Evolutionary conservation across 768 basidiomycete genomes (phyloP), one percentile per base, ranked within the genome.

Genomic region (Amylocystis lapponica): DNA sequence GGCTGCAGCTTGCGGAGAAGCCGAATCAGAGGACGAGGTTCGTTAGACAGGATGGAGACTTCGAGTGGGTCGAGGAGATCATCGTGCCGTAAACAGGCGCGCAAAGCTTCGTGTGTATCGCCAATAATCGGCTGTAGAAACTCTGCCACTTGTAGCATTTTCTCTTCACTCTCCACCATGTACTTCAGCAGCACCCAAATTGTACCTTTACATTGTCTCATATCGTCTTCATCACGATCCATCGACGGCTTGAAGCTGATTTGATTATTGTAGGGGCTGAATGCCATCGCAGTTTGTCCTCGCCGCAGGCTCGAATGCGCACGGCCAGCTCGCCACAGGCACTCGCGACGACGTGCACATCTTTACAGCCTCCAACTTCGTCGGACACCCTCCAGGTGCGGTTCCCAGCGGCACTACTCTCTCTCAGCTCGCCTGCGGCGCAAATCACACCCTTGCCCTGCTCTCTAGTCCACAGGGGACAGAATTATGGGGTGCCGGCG

Each of bases 391-490:
- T 27, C 46, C 52, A 2, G 47, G 59, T 16, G 25, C 45, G 14
- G 55, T 69, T 20, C 67, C 63, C 0, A 35, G 50, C 6, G 23
- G 26, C 33, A 42, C 60, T 14, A n/a, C 29, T 4, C 59, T 91
- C 19, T 12, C 73, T 7, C 61, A 78, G 17, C 58, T 95, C 49
- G 76, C 75, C 1, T 75, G 74, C 36, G 86, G 92, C 1, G 83
- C 87, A 2, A 90, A 88, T 49, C 92, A 95, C 55, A 83, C 91
- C 0, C 60, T 95, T 0, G 58, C 80, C 6, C 70, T 95, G 11
- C 58, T 87, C 12, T 55, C 62, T n/a, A 66, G 68, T 45, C 22
- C 39, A 7, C 46, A 49, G n/a, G 59, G 57, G 11, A 16, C 16
- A 21, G 71, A 76, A 39, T 58, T 93, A 5, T 89, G 86, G 79